phyloP scores from a whole-genome alignment of 2,329 filamentous ascomycete species.

The Zarea fungicola region DNA sequence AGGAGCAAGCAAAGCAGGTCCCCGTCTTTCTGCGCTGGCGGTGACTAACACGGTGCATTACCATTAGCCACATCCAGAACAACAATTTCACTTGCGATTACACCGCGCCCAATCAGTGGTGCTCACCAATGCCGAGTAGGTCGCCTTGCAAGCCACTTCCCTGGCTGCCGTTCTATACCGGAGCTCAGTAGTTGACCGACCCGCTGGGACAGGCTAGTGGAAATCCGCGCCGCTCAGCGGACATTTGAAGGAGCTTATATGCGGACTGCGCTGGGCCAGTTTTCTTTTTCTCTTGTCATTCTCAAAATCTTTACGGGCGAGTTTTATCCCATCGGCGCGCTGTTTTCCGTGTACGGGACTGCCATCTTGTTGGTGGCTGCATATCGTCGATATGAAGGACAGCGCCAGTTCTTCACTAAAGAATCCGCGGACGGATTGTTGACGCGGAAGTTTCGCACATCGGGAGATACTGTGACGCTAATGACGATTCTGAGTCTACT shows the following conservation, averaged over 20 bases:
- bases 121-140: conserved; percentile 67
- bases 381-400: conserved; percentile 85
- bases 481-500: conserved; percentile 52
- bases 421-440: conserved; percentile 27
- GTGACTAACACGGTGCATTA: background rate
- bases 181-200: background rate
- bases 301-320: conserved; percentile 91
- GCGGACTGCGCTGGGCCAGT: conserved; percentile 88
- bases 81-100: conserved; percentile 68
- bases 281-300: conserved; percentile 90
- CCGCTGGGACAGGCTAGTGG: conserved; percentile 59
- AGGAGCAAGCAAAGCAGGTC: no score
- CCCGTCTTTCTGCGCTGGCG: no score
- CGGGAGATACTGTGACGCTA: conserved; percentile 56
- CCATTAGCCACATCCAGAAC: conserved; percentile 55
- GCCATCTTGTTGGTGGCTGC: conserved; percentile 77
- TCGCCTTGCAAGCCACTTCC: conserved; percentile 14
- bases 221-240: conserved; percentile 88
- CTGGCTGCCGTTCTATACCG: background rate
- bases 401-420: conserved; percentile 80
- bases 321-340: conserved; percentile 94
- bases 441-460: conserved; percentile 56
- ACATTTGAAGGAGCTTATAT: conserved; percentile 98
- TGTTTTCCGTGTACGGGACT: conserved; percentile 88
- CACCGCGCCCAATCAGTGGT: conserved; percentile 78